Evolutionary conservation across 768 basidiomycete species (phyloP).

Genomic region (Russula lepida): DNA sequence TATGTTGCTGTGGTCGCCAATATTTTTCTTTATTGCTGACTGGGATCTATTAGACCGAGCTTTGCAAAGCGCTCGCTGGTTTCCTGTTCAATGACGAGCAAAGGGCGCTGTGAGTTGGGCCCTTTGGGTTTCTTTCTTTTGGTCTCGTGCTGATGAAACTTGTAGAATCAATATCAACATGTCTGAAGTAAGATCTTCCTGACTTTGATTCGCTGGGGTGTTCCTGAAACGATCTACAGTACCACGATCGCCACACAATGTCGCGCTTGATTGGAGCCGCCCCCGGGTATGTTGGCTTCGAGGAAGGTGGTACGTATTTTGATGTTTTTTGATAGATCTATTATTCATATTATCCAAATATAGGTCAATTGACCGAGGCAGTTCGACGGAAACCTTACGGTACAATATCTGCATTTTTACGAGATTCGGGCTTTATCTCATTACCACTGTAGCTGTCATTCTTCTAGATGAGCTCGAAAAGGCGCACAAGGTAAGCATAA

Average conservation of each 20-base stretch:
- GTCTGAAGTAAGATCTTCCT: slow-evolving; percentile 49
- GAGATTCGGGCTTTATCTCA: not conserved
- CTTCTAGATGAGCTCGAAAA: slow-evolving; percentile 63
- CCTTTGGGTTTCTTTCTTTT: not conserved
- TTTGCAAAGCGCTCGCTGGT: slow-evolving; percentile 79
- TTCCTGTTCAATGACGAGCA: slow-evolving; percentile 90
- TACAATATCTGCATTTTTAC: slow-evolving; percentile 20
- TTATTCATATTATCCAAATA: not conserved
- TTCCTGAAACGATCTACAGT: slow-evolving; percentile 36
- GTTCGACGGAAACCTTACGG: slow-evolving; percentile 54
- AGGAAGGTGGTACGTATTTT: slow-evolving; percentile 48
- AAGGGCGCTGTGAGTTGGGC: slow-evolving; percentile 55
- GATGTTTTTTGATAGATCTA: not conserved
- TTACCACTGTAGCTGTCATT: slow-evolving; percentile 41
- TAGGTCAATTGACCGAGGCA: slow-evolving; percentile 57
- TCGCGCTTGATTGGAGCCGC: slow-evolving; percentile 87
- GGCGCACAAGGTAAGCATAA: slow-evolving; percentile 65
- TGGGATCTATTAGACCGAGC: slow-evolving; percentile 52
- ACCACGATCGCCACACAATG: slow-evolving; percentile 86
- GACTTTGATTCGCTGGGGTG: not conserved
- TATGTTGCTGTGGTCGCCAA: slow-evolving; percentile 23
- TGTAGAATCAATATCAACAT: slow-evolving; percentile 84
- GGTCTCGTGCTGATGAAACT: not conserved
- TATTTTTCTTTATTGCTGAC: not conserved
- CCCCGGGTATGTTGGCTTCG: slow-evolving; percentile 80